Base-by-base conservation (phyloP, 2,329 filamentous ascomycete genomes). In the Biscogniauxia marginata region DNA sequence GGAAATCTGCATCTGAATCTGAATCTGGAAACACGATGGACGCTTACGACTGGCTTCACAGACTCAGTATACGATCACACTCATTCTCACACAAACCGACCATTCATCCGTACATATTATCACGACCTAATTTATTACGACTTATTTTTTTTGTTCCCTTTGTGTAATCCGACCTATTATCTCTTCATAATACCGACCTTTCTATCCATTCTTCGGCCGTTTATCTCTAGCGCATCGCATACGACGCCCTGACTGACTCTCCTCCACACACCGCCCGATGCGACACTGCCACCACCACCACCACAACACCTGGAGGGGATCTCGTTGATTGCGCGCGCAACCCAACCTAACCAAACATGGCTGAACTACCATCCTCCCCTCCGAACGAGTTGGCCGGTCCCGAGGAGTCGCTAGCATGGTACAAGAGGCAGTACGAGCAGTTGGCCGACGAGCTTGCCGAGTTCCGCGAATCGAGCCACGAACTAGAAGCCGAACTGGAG, bases 361-460 rank as follows among this genome's bases (percentile, higher is more conserved):
- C 78, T 58, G 84, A 87, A 68, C 79, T 80, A 64, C 84, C 84
- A 5, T 87, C 85, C 5, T 87, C 85, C 49, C 85, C 85, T 52
- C 84, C 83, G 9, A 76, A 75, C 68, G 81, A 79, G 67, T 73
- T 77, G 52, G 73, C 83, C 53, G 80, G 73, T 53, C 72, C 82
- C 50, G 87, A 92, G 70, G 90, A 95, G 70, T 89, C 93, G 59
- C 81, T 99, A 52, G 83, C 88, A 56, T 97, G 95, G 84, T 99
- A 98, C 84, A 99, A 99, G 79, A 77, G 86, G 53, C 93, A 98
- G 73, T 98, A 98, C 77, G 92, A 96, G 75, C 86, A 91, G 71
- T 83, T 99, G 39, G 95, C 97, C 75, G 81, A 86, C 52, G 95
- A 99, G 74, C 84, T 99, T 59, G 85, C 90, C 60, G 95, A 99